Conservation (phyloP, 768 basidiomycete species). For the Psilocybe subaeruginosa region DNA sequence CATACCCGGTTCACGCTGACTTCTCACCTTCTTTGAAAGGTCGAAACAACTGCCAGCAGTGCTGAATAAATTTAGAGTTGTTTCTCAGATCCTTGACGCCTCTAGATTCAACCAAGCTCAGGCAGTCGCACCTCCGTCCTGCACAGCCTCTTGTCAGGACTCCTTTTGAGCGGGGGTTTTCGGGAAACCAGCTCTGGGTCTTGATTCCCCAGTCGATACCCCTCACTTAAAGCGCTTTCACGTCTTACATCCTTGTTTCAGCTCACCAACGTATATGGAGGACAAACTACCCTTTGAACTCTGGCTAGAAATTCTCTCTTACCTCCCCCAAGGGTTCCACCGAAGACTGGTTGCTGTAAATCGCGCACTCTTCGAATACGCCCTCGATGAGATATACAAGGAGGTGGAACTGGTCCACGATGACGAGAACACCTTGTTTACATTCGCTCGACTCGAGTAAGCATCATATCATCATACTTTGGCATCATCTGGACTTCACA, state of each 20-base stretch:
- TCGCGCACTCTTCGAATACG: slow-evolving; percentile 29
- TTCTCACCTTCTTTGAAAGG: neutral
- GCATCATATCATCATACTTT: neutral
- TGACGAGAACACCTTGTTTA: slow-evolving; percentile 17
- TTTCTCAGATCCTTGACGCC: neutral
- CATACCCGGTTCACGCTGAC: neutral
- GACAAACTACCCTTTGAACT: slow-evolving; percentile 22
- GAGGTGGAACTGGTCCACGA: slow-evolving; percentile 25
- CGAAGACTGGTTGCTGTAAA: slow-evolving; percentile 27
- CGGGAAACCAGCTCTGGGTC: too few relatives aligned
- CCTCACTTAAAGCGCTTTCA: too few relatives aligned
- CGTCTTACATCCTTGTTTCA: neutral
- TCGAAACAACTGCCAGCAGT: neutral
- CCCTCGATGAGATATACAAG: slow-evolving; percentile 28
- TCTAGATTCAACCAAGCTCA: neutral
- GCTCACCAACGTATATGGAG: neutral
- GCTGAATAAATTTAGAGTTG: neutral
- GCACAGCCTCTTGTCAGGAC: too few relatives aligned
- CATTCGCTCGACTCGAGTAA: slow-evolving; percentile 24
- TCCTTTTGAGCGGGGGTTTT: too few relatives aligned
- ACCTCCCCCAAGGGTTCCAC: slow-evolving; percentile 19
- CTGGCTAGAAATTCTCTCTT: slow-evolving; percentile 27
- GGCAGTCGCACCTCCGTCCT: neutral
- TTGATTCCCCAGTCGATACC: too few relatives aligned
- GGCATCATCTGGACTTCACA: neutral